phyloP scores from a whole-genome alignment of 139 green algal genomes.

The Desmodesmus armatus region DNA sequence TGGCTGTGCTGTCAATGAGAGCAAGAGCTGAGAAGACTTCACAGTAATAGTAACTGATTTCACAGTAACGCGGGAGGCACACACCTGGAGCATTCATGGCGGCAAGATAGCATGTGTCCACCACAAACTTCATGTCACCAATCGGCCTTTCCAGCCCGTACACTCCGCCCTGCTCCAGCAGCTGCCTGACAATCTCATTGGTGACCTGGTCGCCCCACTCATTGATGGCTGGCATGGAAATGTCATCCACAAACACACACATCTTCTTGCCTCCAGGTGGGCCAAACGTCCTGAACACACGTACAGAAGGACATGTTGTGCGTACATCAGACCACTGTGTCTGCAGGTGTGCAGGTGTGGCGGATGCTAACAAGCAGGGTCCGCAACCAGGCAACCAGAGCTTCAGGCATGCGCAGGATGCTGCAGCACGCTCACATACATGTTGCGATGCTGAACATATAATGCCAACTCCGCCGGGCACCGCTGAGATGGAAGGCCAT shows the following conservation, averaged over 20 bases:
- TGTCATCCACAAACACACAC: constrained; percentile 94
- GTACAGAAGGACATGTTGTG: neutral
- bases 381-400: too few relatives aligned
- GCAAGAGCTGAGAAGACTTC: too few relatives aligned
- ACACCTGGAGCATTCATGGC: constrained; percentile 89
- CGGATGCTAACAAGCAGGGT: too few relatives aligned
- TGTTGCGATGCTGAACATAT: too few relatives aligned
- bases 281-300: constrained; percentile 81
- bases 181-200: constrained; percentile 96
- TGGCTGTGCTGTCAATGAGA: neutral
- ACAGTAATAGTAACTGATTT: too few relatives aligned
- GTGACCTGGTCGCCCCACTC: constrained; percentile 98
- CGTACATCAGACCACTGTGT: neutral
- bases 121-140: constrained; percentile 94
- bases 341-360: too few relatives aligned
- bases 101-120: constrained; percentile 87
- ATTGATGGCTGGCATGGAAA: constrained; percentile 94
- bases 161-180: constrained; percentile 94
- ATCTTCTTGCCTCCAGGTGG: constrained; percentile 90
- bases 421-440: too few relatives aligned
- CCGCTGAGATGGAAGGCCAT: too few relatives aligned
- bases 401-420: too few relatives aligned
- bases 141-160: constrained; percentile 97
- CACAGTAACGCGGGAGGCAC: too few relatives aligned
- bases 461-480: too few relatives aligned